Conservation (phyloP, 306 rosid species). For the Malus asiatica region DNA sequence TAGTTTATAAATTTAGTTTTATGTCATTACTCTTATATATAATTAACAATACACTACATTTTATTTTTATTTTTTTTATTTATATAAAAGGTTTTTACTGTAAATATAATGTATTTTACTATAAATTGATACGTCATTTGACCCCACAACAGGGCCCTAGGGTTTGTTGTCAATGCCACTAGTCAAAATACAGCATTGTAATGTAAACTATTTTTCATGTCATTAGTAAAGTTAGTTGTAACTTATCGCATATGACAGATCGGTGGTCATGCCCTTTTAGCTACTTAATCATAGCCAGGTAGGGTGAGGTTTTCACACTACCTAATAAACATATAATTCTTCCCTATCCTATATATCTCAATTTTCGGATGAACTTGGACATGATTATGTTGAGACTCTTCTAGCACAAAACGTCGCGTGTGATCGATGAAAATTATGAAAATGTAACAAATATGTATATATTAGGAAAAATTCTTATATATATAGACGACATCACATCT, state of each 20-base stretch:
- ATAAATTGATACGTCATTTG: neutral
- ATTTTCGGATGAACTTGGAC: neutral
- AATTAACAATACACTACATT: no score
- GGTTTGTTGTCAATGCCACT: neutral
- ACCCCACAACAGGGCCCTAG: neutral
- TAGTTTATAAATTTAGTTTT: accelerated
- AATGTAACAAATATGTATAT: no score
- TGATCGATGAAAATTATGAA: neutral
- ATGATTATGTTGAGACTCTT: neutral
- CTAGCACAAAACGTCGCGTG: neutral
- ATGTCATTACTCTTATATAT: no score
- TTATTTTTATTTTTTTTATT: no score
- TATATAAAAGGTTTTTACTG: no score
- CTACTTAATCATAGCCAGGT: neutral
- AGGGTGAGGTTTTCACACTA: neutral
- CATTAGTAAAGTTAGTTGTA: neutral
- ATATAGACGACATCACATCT: neutral
- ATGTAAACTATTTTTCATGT: neutral
- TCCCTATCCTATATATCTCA: neutral
- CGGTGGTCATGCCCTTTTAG: neutral
- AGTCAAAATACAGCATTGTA: neutral
- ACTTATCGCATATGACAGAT: neutral
- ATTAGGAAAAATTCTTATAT: neutral
- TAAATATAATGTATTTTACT: no score
- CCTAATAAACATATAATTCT: neutral